Evolutionary conservation across 208 protist genomes (phyloP).

Genomic region (Leishmania lainsoni): DNA sequence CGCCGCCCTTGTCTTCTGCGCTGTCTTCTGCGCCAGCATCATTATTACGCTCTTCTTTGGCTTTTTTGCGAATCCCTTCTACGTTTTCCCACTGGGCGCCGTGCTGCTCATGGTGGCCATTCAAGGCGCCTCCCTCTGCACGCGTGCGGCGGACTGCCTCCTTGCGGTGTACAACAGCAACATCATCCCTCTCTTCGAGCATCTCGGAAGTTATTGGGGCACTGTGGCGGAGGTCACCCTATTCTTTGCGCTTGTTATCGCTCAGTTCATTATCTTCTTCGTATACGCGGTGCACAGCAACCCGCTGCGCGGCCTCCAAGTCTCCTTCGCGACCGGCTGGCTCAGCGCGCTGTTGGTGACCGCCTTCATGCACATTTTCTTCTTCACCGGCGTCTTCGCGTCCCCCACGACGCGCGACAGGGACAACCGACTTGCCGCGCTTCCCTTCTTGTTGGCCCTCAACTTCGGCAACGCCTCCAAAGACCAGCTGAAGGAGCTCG

Average conservation of each 20-base stretch:
- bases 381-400: slow-evolving; percentile 56
- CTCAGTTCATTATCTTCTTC: slow-evolving; percentile 65
- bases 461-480: slow-evolving; percentile 32
- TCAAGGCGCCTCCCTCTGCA: slow-evolving; percentile 50
- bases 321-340: slow-evolving; percentile 67
- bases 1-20: slow-evolving; percentile 52
- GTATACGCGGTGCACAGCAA: slow-evolving; percentile 40
- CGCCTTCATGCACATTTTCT: slow-evolving; percentile 53
- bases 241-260: slow-evolving; percentile 37
- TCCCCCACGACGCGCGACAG: slow-evolving; percentile 12
- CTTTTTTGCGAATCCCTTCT: slow-evolving; percentile 53
- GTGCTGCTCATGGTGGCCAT: slow-evolving; percentile 52
- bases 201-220: slow-evolving; percentile 39
- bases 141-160: slow-evolving; percentile 50
- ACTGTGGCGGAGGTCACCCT: slow-evolving; percentile 43
- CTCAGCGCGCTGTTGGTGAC: slow-evolving; percentile 49
- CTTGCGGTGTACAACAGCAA: slow-evolving; percentile 33
- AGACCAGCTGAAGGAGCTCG: slow-evolving; percentile 15
- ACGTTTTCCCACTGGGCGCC: slow-evolving; percentile 56
- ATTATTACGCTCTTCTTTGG: slow-evolving; percentile 65
- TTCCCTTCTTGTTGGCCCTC: slow-evolving; percentile 59
- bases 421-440: slow-evolving; percentile 29
- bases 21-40: slow-evolving; percentile 41
- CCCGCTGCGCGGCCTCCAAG: slow-evolving; percentile 49
- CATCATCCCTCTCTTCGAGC: slow-evolving; percentile 61